Base-by-base conservation (phyloP, 306 rosid species). In the Prunus dulcis region DNA sequence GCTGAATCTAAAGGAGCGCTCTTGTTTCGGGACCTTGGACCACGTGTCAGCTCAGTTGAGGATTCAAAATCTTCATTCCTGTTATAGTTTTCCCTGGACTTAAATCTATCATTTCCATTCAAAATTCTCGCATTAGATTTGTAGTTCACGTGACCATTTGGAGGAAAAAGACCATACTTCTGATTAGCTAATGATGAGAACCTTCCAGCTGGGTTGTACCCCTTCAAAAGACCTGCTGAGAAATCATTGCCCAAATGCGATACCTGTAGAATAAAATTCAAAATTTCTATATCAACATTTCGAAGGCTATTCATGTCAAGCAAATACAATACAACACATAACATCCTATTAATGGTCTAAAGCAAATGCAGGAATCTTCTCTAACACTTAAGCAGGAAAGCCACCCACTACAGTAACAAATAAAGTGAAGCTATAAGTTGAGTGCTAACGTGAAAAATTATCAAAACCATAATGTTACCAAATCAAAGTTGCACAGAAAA, bases 21-120 rank as follows among this genome's bases (percentile, higher is more conserved):
- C 78, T 71, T 78, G 75, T 76, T 79, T 67, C 47, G 46, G 47
- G 89, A 86, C 82, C 96, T 84, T 22, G 97, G 97, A 72, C 96
- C 97, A 17, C 96, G 90, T 49, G 80, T 82, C 76, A 89, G 74
- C 74, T 89, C 91, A 34, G 78, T 41, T 56, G 82, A 51, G 71
- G 70, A 78, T 80, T 85, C 89, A 68, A 82, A 85, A 52, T 87
- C 87, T 79, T 74, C 85, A 56, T 76, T 87, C 66, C 80, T 47
- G 50, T 56, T 79, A 68, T 56, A 70, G 63, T 78, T 83, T 76
- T 87, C 86, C 80, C 81, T 77, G 3, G 61, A 66, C 78, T 69
- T 80, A 50, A 17, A 34, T 70, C 83, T 69, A 62, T 84, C 89
- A 9, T 83, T 85, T 80, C 65, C 82, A 83, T 72, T 80, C 79